Evolutionary conservation across 2,329 filamentous ascomycete genomes (phyloP).

Genomic region (Emergomyces orientalis): DNA sequence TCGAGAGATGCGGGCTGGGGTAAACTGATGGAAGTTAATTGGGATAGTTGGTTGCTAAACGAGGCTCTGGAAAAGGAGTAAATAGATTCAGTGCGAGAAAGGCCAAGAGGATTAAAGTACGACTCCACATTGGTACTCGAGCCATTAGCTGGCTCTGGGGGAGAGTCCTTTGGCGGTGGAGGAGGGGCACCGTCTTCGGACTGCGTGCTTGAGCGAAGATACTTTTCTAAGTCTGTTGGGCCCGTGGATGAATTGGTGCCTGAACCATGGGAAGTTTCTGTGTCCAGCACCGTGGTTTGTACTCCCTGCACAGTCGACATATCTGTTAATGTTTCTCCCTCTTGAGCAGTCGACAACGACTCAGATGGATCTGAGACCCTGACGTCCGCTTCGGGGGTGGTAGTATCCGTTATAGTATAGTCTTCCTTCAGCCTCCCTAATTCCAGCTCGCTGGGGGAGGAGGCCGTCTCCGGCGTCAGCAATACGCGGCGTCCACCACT

Average conservation of each 20-base stretch:
- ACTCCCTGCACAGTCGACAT: constrained; percentile 12
- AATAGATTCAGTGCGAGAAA: constrained; percentile 68
- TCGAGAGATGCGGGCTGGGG: constrained; percentile 78
- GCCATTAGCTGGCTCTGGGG: constrained; percentile 19
- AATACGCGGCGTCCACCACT: constrained; percentile 14
- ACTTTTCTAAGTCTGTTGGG: constrained; percentile 36
- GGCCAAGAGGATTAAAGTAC: constrained; percentile 37
- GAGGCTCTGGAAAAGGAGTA: constrained; percentile 88
- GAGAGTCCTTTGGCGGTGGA: constrained; percentile 31
- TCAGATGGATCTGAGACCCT: not conserved
- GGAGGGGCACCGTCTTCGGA: constrained; percentile 16
- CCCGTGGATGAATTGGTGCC: constrained; percentile 17
- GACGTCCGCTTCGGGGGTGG: constrained; percentile 3
- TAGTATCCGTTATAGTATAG: not conserved
- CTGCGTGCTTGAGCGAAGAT: constrained; percentile 30
- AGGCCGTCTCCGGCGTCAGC: constrained; percentile 10
- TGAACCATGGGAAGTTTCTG: constrained; percentile 15
- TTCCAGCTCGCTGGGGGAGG: constrained; percentile 11
- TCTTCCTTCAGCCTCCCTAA: constrained; percentile 1
- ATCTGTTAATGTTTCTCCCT: not conserved
- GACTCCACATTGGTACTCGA: constrained; percentile 28
- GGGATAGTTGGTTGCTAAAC: constrained; percentile 85
- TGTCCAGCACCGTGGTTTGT: constrained; percentile 9
- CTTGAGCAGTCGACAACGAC: not conserved
- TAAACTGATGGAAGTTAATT: constrained; percentile 80